These are phyloP conservation scores for Dactylellina leptospora DNA, from an alignment of 2,329 filamentous ascomycete genomes.

Conservation along the genomic window DNA sequence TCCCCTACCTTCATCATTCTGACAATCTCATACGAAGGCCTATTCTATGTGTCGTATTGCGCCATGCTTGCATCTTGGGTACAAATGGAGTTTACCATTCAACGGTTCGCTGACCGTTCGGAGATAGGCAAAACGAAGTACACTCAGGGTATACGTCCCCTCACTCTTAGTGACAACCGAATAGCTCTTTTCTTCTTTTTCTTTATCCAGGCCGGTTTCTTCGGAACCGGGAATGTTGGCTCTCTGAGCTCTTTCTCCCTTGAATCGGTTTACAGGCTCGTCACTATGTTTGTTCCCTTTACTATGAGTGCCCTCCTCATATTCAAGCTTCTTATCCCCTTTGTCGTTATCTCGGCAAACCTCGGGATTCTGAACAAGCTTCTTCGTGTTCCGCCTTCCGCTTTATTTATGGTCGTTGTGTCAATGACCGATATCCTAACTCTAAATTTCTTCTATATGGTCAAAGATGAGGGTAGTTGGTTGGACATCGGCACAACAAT, in stretches of 20 bases:
- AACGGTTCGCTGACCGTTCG: slow-evolving; percentile 60
- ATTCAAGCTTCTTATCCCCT: slow-evolving; percentile 90
- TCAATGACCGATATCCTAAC: slow-evolving; percentile 89
- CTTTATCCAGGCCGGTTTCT: slow-evolving; percentile 93
- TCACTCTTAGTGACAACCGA: slow-evolving; percentile 83
- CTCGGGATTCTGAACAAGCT: slow-evolving; percentile 89
- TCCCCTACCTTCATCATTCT: slow-evolving; percentile 94
- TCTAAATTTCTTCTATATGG: slow-evolving; percentile 96
- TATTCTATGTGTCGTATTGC: slow-evolving; percentile 93
- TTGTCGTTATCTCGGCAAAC: slow-evolving; percentile 89
- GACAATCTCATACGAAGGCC: slow-evolving; percentile 94
- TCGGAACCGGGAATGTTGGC: slow-evolving; percentile 94
- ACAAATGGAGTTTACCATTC: slow-evolving; percentile 82
- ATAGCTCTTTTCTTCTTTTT: slow-evolving; percentile 95
- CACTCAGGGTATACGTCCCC: slow-evolving; percentile 60
- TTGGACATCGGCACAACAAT: slow-evolving; percentile 97
- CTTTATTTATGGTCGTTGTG: slow-evolving; percentile 94
- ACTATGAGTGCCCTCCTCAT: slow-evolving; percentile 86
- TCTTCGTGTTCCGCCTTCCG: slow-evolving; percentile 81
- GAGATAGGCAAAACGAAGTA: not conserved
- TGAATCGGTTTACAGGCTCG: slow-evolving; percentile 84
- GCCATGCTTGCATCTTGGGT: slow-evolving; percentile 87
- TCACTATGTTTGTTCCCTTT: slow-evolving; percentile 94
- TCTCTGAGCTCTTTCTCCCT: slow-evolving; percentile 93
- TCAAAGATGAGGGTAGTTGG: slow-evolving; percentile 96